phyloP scores from a whole-genome alignment of 371 early-diverging fungal genomes.

The Apophysomyces sp. region DNA sequence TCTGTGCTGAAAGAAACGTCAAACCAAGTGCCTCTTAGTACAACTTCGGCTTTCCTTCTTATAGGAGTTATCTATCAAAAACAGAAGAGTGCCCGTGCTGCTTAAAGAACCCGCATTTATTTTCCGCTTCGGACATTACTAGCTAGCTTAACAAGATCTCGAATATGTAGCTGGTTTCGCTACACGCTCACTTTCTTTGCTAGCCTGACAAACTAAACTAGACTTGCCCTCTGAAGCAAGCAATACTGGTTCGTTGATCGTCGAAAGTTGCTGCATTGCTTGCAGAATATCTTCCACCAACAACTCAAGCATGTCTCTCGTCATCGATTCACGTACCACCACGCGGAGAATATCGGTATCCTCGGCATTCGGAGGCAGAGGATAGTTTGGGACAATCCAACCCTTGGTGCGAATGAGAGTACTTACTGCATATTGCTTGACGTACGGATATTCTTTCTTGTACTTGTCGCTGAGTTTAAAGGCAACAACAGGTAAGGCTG shows the following conservation, averaged over 20 bases:
- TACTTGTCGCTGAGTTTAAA: slow-evolving; percentile 56
- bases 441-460: slow-evolving; percentile 34
- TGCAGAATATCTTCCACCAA: slow-evolving; percentile 28
- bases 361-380: slow-evolving; percentile 33
- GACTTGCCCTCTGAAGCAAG: neutral
- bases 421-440: slow-evolving; percentile 29
- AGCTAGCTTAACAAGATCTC: neutral
- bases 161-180: neutral
- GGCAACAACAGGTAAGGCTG: slow-evolving; percentile 63
- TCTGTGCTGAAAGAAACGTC: too few relatives aligned
- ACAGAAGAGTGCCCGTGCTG: too few relatives aligned
- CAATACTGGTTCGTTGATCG: neutral
- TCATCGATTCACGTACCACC: slow-evolving; percentile 45
- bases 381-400: slow-evolving; percentile 49
- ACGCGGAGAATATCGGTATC: slow-evolving; percentile 34
- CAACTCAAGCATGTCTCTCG: slow-evolving; percentile 27
- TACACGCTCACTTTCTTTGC: neutral
- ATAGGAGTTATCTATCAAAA: too few relatives aligned
- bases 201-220: neutral
- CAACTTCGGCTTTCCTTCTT: too few relatives aligned
- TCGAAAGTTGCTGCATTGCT: slow-evolving; percentile 12
- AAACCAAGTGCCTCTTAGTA: too few relatives aligned
- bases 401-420: slow-evolving; percentile 34
- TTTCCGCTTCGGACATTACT: too few relatives aligned
- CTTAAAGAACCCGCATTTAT: too few relatives aligned